Evolutionary conservation across 1,284 basidiomycete genomes (phyloP), one percentile per base, ranked within the genome.

Genomic region (Sanghuangporus baumii): DNA sequence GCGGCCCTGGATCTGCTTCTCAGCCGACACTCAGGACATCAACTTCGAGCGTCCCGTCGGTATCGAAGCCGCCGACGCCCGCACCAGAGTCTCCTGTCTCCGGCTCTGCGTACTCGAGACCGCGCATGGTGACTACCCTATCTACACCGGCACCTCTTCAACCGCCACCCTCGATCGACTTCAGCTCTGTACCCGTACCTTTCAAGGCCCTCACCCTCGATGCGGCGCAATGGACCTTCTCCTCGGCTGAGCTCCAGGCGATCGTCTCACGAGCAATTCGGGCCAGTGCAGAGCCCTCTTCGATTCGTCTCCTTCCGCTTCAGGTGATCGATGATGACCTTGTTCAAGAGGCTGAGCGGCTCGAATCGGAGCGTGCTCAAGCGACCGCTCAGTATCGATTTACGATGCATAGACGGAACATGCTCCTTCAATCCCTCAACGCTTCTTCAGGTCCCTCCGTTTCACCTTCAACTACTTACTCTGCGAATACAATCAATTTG

Each of bases 211-310:
- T 91, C 62, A 82, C 88, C 0, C 75, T 89, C 47, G 87, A 91
- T 63, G 86, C 86, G 0, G 89, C 89, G 4, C 78, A 89, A 65
- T 90, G 89, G 89, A 87, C 86, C 1, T 81, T 91, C 62, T 81
- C 81, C 34, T 88, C 86, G 0, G 66, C 75, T 34, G 86, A 92
- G 68, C 80, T 92, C 43, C 89, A 91, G 69, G 77, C 81, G 18
- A 82, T 91, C 65, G 89, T 91, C 23, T 87, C 87, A 18, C 78
- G 82, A 6, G 88, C 88, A 9, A 91, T 93, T 68, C 82, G 87
- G 18, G 76, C 82, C 38, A 88, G 87, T 14, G 85, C 88, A 0
- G 78, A 81, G 65, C 86, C 89, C 64, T 86, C 86, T 1, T 89
- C 87, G 67, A 84, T 92, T 55, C 87, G 87, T 2, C 75, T 91